These are phyloP conservation scores for Tolypocladium capitatum DNA, from an alignment of 2,329 filamentous ascomycete species.

Conservation along the genomic window DNA sequence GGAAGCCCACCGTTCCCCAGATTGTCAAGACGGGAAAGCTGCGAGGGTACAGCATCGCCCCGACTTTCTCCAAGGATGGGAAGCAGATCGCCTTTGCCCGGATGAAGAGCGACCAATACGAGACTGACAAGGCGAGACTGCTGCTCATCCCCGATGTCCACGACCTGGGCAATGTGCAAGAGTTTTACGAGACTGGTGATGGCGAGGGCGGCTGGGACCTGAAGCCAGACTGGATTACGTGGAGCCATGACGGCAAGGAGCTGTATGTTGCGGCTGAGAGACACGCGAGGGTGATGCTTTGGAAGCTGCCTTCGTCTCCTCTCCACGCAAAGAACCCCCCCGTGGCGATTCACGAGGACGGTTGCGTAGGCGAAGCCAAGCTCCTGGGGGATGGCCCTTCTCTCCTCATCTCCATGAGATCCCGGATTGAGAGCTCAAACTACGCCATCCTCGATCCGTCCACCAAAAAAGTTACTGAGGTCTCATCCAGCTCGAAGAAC, in stretches of 20 bases:
- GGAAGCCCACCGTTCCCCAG: conserved; percentile 36
- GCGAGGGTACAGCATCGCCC: conserved; percentile 50
- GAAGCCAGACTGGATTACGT: conserved; percentile 41
- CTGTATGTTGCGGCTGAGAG: conserved; percentile 67
- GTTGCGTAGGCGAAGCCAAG: conserved; percentile 39
- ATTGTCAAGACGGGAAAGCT: conserved; percentile 41
- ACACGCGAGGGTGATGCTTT: conserved; percentile 48
- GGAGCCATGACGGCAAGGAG: conserved; percentile 44
- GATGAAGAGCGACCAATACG: conserved; percentile 67
- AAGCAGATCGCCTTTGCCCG: conserved; percentile 61
- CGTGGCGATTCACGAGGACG: conserved; percentile 34
- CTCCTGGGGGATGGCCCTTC: conserved; percentile 32
- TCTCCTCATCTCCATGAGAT: conserved; percentile 55
- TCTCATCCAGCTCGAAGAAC: conserved; percentile 53
- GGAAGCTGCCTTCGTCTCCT: conserved; percentile 45
- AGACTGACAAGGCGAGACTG: conserved; percentile 58
- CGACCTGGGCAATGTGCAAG: conserved; percentile 43
- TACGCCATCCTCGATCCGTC: conserved; percentile 47
- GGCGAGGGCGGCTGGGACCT: conserved; percentile 51
- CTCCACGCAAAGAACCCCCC: conserved; percentile 34
- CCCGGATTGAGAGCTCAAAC: conserved; percentile 57
- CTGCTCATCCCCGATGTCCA: conserved; percentile 49
- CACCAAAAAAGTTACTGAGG: conserved; percentile 20
- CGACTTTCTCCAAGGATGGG: conserved; percentile 63
- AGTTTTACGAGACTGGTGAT: conserved; percentile 49